phyloP scores from a whole-genome alignment of 2,329 filamentous ascomycete species.

The Trichophyton rubrum region DNA sequence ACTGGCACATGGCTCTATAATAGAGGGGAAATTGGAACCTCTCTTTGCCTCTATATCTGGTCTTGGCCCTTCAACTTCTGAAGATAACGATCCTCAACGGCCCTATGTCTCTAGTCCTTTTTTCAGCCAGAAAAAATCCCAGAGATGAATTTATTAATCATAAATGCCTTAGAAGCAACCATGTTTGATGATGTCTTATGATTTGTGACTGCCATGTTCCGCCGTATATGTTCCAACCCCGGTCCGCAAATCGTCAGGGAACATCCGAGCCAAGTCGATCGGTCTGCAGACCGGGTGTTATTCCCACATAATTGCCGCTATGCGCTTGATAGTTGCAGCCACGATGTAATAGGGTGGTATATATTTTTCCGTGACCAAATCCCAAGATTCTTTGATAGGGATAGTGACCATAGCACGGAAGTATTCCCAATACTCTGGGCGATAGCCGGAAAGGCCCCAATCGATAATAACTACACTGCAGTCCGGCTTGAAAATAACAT shows the following conservation, averaged over 20 bases:
- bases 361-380: slow-evolving; percentile 16
- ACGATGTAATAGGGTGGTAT: slow-evolving; percentile 17
- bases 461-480: slow-evolving; percentile 18
- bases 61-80: neutral
- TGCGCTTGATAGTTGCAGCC: neutral
- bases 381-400: slow-evolving; percentile 11
- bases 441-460: slow-evolving; percentile 19
- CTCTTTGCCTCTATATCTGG: neutral
- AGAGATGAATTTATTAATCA: neutral
- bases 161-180: neutral
- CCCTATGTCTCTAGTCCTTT: neutral
- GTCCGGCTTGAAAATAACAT: slow-evolving; percentile 17
- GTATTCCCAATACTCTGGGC: slow-evolving; percentile 19
- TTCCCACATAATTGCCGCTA: neutral
- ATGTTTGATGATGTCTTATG: neutral
- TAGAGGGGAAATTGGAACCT: neutral
- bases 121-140: neutral
- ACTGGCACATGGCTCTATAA: neutral
- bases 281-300: neutral
- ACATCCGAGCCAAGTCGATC: neutral
- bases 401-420: slow-evolving; percentile 10
- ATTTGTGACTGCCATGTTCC: neutral
- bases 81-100: neutral
- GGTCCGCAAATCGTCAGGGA: neutral
- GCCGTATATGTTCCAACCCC: neutral